Conservation (phyloP, 2,329 filamentous ascomycete genomes). For the Claviceps capensis region DNA sequence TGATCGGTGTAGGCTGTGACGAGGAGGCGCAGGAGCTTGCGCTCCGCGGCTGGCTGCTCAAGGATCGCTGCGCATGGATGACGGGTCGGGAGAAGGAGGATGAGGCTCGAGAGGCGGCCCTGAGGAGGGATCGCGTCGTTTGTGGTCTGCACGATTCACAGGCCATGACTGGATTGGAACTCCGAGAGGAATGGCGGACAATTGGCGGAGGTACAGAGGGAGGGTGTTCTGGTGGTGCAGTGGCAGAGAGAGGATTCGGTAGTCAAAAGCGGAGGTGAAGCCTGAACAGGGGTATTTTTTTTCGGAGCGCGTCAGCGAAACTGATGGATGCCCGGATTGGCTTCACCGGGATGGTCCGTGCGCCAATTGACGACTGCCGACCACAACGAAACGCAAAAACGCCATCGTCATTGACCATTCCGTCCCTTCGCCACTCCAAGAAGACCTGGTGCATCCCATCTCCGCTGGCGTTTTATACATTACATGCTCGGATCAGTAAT, state of each 20-base stretch:
- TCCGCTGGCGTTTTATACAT: not conserved
- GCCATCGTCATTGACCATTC: conserved; percentile 1
- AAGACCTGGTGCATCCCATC: not conserved
- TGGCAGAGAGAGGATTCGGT: not conserved
- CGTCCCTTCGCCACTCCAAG: not conserved
- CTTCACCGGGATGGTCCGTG: conserved; percentile 1
- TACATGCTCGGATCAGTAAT: not conserved
- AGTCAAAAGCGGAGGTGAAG: not conserved
- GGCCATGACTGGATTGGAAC: conserved; percentile 22
- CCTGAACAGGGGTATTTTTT: not conserved
- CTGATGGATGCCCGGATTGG: not conserved
- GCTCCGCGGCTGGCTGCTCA: not conserved
- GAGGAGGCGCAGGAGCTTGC: not conserved
- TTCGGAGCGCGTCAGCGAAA: not conserved
- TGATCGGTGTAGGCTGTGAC: not conserved
- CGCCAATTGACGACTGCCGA: not conserved
- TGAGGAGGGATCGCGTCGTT: conserved; percentile 24
- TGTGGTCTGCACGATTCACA: conserved; percentile 35
- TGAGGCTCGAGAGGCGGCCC: conserved; percentile 18
- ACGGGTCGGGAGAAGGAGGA: conserved; percentile 10
- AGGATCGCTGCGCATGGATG: conserved; percentile 11
- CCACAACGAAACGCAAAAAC: not conserved
- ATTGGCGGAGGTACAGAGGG: not conserved
- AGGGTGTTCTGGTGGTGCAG: not conserved
- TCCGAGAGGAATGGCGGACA: not conserved